Base-by-base conservation (phyloP, 345 rosid species). In the Theobroma cacao region DNA sequence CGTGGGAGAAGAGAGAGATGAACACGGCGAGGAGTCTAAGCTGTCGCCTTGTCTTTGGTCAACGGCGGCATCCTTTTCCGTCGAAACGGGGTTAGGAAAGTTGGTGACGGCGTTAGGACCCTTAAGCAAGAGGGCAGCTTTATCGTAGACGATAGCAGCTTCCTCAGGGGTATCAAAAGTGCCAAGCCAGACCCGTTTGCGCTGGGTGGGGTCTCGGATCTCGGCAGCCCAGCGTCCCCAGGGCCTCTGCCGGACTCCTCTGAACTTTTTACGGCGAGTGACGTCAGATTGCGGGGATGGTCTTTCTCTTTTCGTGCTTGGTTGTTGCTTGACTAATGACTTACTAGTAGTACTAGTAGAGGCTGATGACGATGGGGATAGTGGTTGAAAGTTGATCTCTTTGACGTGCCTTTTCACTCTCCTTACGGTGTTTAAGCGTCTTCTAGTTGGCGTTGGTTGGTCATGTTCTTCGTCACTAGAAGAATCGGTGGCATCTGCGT, bases 151-250 rank as follows among this genome's bases (percentile, higher is more conserved):
- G 78, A 83, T 79, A 3, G 98, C 97, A 0, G 99, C 99, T 80
- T 95, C 98, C 75, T 95, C 97, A 0, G 99, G 97, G 0, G 98
- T 95, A 36, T 90, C 88, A 67, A 82, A 95, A 3, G 98, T 95
- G 1, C 99, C 99, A 1, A 95, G 75, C 99, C 99, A 95, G 13
- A 93, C 74, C 69, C 98, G 87, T 65, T 87, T 90, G 47, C 95
- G 91, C 70, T 81, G 79, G 7, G 34, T 58, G 0, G 98, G 98
- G 80, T 95, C 99, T 82, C 99, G 90, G 36, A 93, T 95, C 92
- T 95, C 99, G 38, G 98, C 99, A 55, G 98, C 98, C 99, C 99
- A 95, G 80, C 89, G 92, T 6, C 99, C 99, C 99, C 98, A 95
- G 0, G 97, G 98, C 70, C 98, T 81, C 77, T 90, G 98, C 77